Evolutionary conservation across 257 asterid genomes (phyloP).

Genomic region (Leonotis leonurus): DNA sequence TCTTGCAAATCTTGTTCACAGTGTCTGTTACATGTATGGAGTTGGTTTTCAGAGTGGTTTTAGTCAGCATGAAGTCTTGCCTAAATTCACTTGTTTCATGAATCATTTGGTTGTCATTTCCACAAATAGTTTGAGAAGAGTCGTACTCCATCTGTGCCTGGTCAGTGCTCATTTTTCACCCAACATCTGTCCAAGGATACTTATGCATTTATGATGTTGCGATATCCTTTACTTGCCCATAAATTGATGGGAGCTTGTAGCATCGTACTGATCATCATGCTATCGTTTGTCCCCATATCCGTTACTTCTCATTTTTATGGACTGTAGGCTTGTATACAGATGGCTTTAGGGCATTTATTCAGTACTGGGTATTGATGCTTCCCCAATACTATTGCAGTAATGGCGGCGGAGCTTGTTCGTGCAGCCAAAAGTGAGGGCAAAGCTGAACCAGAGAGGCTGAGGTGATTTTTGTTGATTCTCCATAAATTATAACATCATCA

Average conservation of each 20-base stretch:
- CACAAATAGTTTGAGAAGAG: background rate
- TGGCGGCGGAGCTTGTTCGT: slow-evolving; percentile 97
- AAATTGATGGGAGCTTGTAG: background rate
- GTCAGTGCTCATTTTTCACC: background rate
- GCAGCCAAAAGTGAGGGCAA: slow-evolving; percentile 51
- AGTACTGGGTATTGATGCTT: slow-evolving; percentile 8
- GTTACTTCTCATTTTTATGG: background rate
- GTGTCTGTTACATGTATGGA: background rate
- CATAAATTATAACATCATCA: background rate
- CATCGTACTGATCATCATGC: background rate
- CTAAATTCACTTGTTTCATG: background rate
- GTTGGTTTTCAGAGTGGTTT: background rate
- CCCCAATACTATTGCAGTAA: slow-evolving; percentile 43
- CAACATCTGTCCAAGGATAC: background rate
- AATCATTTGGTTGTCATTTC: background rate
- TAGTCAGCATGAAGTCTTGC: background rate
- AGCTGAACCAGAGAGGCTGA: slow-evolving; percentile 70
- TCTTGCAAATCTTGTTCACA: background rate
- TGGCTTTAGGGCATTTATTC: background rate
- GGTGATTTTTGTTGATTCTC: slow-evolving; percentile 33
- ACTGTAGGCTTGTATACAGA: background rate
- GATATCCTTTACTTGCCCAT: background rate
- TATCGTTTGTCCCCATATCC: background rate
- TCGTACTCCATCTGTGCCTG: background rate
- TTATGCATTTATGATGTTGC: background rate